A percentile compares a stretch with the other conserved stretches of the same genome.
Evolutionary conservation across 495 filamentous ascomycete genomes (phyloP).

Genomic region (Glarea lozoyensis): DNA sequence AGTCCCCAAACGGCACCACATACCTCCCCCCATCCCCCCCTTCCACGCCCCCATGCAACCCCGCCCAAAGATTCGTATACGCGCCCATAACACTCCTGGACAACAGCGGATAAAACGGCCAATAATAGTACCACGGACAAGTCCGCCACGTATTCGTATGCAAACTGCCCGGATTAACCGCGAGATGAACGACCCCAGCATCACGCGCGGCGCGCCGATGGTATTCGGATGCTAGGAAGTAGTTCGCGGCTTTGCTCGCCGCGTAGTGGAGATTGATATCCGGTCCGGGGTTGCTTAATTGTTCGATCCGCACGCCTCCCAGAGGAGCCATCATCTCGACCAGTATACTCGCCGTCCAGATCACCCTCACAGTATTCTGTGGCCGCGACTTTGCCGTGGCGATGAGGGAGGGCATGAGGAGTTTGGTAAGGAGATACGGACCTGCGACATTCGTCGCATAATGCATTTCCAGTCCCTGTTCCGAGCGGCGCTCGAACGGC

Average conservation of each 20-base stretch:
- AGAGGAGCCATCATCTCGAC: background rate
- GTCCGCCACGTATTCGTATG: background rate
- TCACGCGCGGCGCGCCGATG: background rate
- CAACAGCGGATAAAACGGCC: background rate
- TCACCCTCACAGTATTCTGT: constrained; percentile 23
- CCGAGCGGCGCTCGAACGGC: background rate
- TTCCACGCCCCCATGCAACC: constrained; percentile 24
- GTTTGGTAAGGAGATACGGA: constrained; percentile 29
- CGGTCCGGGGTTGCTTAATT: background rate
- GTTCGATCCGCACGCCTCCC: background rate
- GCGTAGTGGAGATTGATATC: background rate
- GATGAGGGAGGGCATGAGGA: constrained; percentile 26
- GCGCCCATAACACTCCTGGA: constrained; percentile 22
- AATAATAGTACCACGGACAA: background rate
- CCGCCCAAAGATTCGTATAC: constrained; percentile 34
- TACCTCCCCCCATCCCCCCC: constrained; percentile 8
- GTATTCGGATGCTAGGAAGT: background rate
- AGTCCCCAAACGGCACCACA: constrained; percentile 7
- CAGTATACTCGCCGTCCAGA: constrained; percentile 24
- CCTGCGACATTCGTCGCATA: constrained; percentile 30
- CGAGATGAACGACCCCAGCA: background rate
- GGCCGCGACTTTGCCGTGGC: constrained; percentile 5
- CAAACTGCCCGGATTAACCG: background rate
- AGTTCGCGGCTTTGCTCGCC: background rate
- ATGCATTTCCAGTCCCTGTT: constrained; percentile 30